phyloP scores from a whole-genome alignment of 2,329 filamentous ascomycete species.

The Rutstroemia sydowiana region DNA sequence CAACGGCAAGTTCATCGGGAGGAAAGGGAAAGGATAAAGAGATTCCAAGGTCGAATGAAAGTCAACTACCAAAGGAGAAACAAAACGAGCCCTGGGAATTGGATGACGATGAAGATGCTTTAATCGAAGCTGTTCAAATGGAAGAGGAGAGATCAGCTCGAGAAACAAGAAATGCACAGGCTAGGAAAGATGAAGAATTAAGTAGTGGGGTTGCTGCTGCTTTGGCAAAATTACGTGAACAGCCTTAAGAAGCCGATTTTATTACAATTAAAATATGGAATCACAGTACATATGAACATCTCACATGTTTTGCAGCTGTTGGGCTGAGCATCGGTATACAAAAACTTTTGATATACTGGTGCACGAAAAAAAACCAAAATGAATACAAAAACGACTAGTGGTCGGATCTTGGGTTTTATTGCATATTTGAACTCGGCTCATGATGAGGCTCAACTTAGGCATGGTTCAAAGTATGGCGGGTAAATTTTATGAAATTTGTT shows the following conservation, averaged over 20 bases:
- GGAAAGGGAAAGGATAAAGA: slow-evolving; percentile 5
- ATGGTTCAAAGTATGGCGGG: too few species aligned
- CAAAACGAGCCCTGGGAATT: slow-evolving; percentile 34
- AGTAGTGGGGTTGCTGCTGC: slow-evolving; percentile 54
- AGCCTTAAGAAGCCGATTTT: neutral
- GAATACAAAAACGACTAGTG: too few species aligned
- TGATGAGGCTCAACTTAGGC: too few species aligned
- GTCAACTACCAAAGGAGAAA: slow-evolving; percentile 18
- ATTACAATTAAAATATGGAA: neutral
- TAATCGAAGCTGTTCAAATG: slow-evolving; percentile 41
- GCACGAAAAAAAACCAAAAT: too few species aligned
- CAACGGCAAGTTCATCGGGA: too few species aligned
- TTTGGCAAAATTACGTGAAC: slow-evolving; percentile 42
- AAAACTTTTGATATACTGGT: too few species aligned
- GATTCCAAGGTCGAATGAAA: neutral
- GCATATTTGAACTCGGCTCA: too few species aligned
- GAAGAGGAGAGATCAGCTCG: slow-evolving; percentile 31
- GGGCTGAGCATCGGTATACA: too few species aligned
- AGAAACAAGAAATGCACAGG: slow-evolving; percentile 23
- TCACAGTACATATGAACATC: neutral
- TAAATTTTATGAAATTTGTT: too few species aligned
- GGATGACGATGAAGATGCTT: slow-evolving; percentile 41
- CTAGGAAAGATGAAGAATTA: slow-evolving; percentile 37
- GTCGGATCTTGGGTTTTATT: too few species aligned
- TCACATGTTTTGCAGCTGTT: neutral